Base-by-base conservation (phyloP, 2,329 filamentous ascomycete genomes). In the Neofusicoccum parvum region DNA sequence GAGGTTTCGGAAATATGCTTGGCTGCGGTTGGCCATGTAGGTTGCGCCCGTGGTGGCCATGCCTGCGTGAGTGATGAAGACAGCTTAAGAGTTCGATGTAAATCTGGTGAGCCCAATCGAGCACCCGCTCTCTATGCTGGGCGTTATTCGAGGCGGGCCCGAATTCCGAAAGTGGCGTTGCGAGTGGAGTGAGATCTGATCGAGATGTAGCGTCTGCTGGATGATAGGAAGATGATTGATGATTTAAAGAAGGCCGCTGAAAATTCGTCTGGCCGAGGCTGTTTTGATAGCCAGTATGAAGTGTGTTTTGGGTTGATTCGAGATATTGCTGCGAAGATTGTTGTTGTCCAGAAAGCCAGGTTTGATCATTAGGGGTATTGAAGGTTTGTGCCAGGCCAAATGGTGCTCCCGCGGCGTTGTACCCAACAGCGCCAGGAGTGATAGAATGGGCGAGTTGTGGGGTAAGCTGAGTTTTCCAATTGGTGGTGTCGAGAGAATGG, bases 1-100 rank as follows among this genome's bases (percentile, higher is more conserved):
- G 87, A 36, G 87, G 87, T 70, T 85, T 87, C 0, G 87, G 87
- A 65, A 86, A 89, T 59, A 88, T 87, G 66, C 81, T 83, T 3
- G 86, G 86, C 69, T 86, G 84, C 27, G 79, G 68, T 14, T 80
- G 72, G 45, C 81, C 80, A 23, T 80, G 77, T 27, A 78, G 78
- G 27, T 65, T 46, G 32, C 54, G 51, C 20, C 27, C 41, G 27
- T 60, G 45, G 23, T 65, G 54, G n/a, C 54, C 54, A 2, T 59
- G 56, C 32, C 79, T 80, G 17, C 80, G 73, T 3, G 79, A 80
- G 32, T 80, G 79, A 66, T 83, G 80, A 5, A 83, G 75, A 70
- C 78, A 82, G 49, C 75, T 81, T 50, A 84, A 75, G 15, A 83
- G 75, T 63, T 84, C 80, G 48, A 82, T 76, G 67, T 83, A 84